A percentile compares a stretch with the other conserved stretches of the same genome.
Evolutionary conservation across 2,329 filamentous ascomycete species (phyloP).

Genomic region (Colletotrichum lindemuthianum): DNA sequence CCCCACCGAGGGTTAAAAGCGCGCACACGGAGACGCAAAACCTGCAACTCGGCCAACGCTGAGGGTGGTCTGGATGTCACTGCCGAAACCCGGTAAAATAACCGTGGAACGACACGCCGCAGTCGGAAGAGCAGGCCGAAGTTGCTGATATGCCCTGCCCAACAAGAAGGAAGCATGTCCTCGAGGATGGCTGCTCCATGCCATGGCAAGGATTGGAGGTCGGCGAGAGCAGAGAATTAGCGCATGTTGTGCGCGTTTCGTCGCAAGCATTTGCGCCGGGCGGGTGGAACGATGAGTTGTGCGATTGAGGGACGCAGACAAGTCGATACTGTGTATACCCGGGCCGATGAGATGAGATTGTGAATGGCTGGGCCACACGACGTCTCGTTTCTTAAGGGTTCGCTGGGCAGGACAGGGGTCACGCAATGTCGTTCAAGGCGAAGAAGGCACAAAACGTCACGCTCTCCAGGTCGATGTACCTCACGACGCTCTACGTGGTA

Average conservation of each 20-base stretch:
- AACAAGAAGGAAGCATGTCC: conserved; percentile 27
- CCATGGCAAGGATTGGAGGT: conserved; percentile 29
- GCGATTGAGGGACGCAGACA: conserved; percentile 10
- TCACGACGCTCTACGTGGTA: conserved; percentile 6
- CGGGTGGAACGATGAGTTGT: conserved; percentile 3
- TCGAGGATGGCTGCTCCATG: conserved; percentile 17
- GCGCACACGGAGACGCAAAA: conserved; percentile 28
- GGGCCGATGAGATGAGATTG: conserved; percentile 22
- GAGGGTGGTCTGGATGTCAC: conserved; percentile 13
- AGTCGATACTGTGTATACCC: background rate
- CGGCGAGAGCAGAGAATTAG: conserved; percentile 13
- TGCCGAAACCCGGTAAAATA: conserved; percentile 10
- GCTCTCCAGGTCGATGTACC: conserved; percentile 13
- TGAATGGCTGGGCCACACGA: conserved; percentile 25
- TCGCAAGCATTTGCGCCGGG: conserved; percentile 10
- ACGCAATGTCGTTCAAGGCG: background rate
- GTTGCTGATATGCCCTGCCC: conserved; percentile 7
- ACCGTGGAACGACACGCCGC: conserved; percentile 21
- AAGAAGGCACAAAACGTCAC: conserved; percentile 2
- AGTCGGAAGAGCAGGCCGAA: conserved; percentile 1
- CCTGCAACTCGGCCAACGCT: conserved; percentile 11
- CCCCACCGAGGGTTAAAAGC: conserved; percentile 27
- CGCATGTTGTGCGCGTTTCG: conserved; percentile 8
- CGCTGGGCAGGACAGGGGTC: conserved; percentile 3
- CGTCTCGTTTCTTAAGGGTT: conserved; percentile 19